A percentile compares a stretch with the other conserved stretches of the same genome.
These are phyloP conservation scores for baker's yeast (Saccharomyces cerevisiae) DNA, from an alignment of 805 yeast species.

Conservation along the genomic window DNA sequence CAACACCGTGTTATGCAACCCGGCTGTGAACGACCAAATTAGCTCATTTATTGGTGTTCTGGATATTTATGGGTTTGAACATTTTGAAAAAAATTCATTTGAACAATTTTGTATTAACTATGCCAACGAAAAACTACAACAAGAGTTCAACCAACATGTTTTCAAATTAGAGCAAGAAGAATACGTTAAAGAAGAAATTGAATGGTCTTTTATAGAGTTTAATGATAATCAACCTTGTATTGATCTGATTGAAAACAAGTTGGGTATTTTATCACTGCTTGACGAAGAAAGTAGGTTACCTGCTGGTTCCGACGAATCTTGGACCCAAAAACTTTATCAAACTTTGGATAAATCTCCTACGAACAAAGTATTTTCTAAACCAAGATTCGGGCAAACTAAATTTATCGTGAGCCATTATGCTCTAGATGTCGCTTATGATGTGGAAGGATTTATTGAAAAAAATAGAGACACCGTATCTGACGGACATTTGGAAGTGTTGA, in stretches of 20 bases:
- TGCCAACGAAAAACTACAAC: conserved; percentile 94
- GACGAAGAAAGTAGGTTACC: conserved; percentile 96
- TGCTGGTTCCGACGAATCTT: conserved; percentile 83
- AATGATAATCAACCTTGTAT: conserved; percentile 97
- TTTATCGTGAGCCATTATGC: conserved; percentile 92
- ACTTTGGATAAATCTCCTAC: conserved; percentile 74
- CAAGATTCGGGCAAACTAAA: conserved; percentile 87
- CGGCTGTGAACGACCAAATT: conserved; percentile 50
- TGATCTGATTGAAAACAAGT: conserved; percentile 75
- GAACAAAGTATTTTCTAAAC: conserved; percentile 74
- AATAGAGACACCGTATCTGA: conserved; percentile 96
- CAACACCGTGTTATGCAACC: conserved; percentile 73
- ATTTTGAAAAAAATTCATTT: conserved; percentile 85
- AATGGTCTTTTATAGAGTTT: conserved; percentile 94
- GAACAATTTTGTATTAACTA: conserved; percentile 97
- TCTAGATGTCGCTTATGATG: conserved; percentile 82
- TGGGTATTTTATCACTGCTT: conserved; percentile 79
- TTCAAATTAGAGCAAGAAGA: conserved; percentile 96
- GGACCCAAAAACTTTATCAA: conserved; percentile 85
- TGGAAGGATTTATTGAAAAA: conserved; percentile 92
- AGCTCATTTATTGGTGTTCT: conserved; percentile 85
- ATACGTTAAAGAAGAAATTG: conserved; percentile 82
- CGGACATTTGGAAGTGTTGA: conserved; percentile 82
- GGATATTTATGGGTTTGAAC: conserved; percentile 97
- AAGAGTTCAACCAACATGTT: conserved; percentile 94